Base-by-base conservation (phyloP, 176 grass and related monocot genomes). In the Oryza glumipatula region DNA sequence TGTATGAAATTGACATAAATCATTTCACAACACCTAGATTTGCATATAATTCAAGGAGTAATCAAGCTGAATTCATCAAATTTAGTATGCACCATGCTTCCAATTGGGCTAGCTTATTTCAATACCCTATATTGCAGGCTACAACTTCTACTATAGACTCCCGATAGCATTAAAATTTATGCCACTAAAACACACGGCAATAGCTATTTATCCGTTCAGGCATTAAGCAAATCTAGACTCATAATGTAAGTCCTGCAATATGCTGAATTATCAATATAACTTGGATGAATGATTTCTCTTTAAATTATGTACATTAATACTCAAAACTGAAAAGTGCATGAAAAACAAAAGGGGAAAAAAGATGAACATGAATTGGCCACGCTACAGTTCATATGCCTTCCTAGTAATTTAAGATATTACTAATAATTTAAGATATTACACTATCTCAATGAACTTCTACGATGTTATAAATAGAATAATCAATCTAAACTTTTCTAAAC, bases 151-250 rank as follows among this genome's bases (percentile, higher is more conserved):
- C 9, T 47, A 13, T 11, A 41, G 82, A 60, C 61, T 16, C 64
- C 30, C 43, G 35, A 36, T 17, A 17, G 15, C 17, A 52, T 52
- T 52, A 52, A 52, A 52, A 16, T 52, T 14, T 52, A 14, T 52
- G 49, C 15, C 49, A 52, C 45, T 78, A 9, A 65, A 76, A 78
- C 56, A 45, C 22, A 88, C 11, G 14, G 16, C 73, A 73, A n/a
- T 19, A 68, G 66, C 13, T 80, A 52, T 71, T 65, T 26, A 69
- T 14, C 23, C 65, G 72, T 54, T 30, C 56, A 65, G 74, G 77
- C 43, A 82, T 77, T 17, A 65, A 39, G 6, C 11, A 83, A 80
- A 74, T 74, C 44, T 39, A 43, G 2, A 60, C 39, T 71, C 49
- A 52, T 6, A 52, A 64, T 41, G 43, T 52, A 52, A 52, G 14